phyloP scores from a whole-genome alignment of 768 basidiomycete genomes.

The Clitopilus hobsonii region DNA sequence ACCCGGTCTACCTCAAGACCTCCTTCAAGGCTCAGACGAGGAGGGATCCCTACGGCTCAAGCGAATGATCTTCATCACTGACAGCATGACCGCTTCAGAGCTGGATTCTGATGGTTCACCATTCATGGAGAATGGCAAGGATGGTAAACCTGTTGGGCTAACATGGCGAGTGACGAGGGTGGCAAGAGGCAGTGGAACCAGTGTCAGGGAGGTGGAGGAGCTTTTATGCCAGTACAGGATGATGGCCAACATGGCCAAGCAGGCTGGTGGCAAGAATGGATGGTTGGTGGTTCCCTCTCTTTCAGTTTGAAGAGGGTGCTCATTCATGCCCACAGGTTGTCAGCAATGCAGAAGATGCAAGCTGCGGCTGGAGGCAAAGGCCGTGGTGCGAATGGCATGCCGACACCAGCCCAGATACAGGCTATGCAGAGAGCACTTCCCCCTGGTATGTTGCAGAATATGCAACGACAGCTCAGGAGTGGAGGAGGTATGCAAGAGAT shows the following conservation, averaged over 20 bases:
- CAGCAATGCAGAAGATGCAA: conserved; percentile 93
- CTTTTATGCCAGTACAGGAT: conserved; percentile 93
- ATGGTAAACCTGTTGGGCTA: conserved; percentile 79
- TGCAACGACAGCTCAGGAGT: conserved; percentile 76
- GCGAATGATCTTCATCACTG: conserved; percentile 97
- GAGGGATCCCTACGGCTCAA: conserved; percentile 90
- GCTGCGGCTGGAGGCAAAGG: conserved; percentile 81
- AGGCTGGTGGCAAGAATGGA: conserved; percentile 95
- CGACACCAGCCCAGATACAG: conserved; percentile 89
- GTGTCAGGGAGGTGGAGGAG: conserved; percentile 97
- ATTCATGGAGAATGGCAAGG: conserved; percentile 83
- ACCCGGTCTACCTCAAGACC: conserved; percentile 88
- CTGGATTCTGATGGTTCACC: conserved; percentile 91
- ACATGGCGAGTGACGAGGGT: conserved; percentile 90
- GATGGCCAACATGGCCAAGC: conserved; percentile 99
- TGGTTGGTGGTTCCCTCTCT: conserved; percentile 47
- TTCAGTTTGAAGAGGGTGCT: conserved; percentile 6
- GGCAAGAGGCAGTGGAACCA: conserved; percentile 90
- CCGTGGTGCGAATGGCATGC: conserved; percentile 82
- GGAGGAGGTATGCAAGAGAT: conserved; percentile 95
- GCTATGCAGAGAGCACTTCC: conserved; percentile 96
- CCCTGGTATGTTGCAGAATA: conserved; percentile 91
- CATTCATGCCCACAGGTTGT: conserved; percentile 45
- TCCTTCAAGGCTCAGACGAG: conserved; percentile 91
- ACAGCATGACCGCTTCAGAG: conserved; percentile 92